Evolutionary conservation across 345 rosid genomes (phyloP), one percentile per base, ranked within the genome.

Genomic region (Eucalyptus microcorys): DNA sequence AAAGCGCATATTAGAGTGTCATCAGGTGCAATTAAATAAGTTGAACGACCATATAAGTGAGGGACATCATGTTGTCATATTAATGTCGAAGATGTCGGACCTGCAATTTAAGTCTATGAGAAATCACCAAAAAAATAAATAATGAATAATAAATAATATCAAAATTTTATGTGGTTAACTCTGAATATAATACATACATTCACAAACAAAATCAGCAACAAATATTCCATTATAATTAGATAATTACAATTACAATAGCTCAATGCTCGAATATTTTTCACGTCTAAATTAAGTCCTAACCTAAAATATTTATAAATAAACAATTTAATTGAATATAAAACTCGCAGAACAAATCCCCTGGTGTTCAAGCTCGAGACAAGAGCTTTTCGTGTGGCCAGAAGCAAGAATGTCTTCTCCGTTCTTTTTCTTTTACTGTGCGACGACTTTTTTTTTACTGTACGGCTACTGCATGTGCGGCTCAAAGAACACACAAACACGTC

Each of bases 121-220:
- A 55, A 55, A 55, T 55, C 61, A 55, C 27, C 2, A 4, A 50
- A 50, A 52, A 52, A 52, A 52, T 55, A 55, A 55, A 55, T 10
- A 22, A 53, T 21, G 0, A 53, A 22, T 53, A 55, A 22, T 55
- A 55, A 52, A 52, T 52, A 52, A 52, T 19, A 10, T 52, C 57
- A 8, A 52, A 52, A 2, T 7, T 52, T 21, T 52, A 52, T 3
- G 5, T 52, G 1, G 4, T 50, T 50, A 49, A 5, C 52, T 49
- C 7, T 1, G 1, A 55, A 10, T 9, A 26, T 55, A 55, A 55
- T 55, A 24, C 61, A 0, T 55, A 55, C 1, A 10, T 9, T 6
- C 30, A 55, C 30, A 24, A 26, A 19, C 4, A 52, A 52, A 52
- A 52, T 52, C 26, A 19, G 26, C 2, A 52, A 52, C 0, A 52